Percentiles rank a stretch among this genome's conserved stretches.
phyloP scores from a whole-genome alignment of 2,329 filamentous ascomycete species.

The Fusarium burgessii region DNA sequence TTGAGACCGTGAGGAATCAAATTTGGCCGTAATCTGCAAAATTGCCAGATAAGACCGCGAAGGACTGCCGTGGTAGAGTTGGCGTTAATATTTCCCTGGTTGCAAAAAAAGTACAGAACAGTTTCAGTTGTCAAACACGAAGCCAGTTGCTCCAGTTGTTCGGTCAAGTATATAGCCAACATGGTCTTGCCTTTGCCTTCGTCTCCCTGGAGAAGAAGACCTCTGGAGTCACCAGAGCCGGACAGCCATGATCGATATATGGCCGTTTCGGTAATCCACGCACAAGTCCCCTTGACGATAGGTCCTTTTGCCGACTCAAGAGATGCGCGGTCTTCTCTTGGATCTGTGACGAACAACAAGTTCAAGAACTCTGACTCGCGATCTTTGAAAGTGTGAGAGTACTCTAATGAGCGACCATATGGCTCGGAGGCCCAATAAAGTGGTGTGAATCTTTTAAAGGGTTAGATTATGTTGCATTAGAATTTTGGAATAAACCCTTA shows the following conservation, averaged over 20 bases:
- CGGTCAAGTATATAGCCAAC: constrained; percentile 2
- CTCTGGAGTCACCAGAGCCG: background rate
- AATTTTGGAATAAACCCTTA: background rate
- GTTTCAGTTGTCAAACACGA: background rate
- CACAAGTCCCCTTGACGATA: background rate
- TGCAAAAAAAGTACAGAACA: constrained; percentile 29
- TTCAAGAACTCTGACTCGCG: background rate
- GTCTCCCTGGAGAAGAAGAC: constrained; percentile 1
- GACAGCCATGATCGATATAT: constrained; percentile 12
- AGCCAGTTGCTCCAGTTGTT: constrained; percentile 4
- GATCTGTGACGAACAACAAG: constrained; percentile 4
- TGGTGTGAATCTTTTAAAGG: background rate
- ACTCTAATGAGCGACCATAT: background rate
- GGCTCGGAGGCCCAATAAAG: background rate
- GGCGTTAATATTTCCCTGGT: constrained; percentile 1
- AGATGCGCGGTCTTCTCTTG: background rate
- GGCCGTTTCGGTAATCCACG: background rate
- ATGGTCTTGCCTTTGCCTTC: constrained; percentile 22
- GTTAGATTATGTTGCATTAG: background rate
- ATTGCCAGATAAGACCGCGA: constrained; percentile 19
- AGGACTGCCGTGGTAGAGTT: constrained; percentile 12
- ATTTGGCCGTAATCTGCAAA: background rate
- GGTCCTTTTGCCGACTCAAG: background rate
- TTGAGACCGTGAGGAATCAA: constrained; percentile 3
- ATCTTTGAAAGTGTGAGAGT: background rate